Conservation (phyloP, 345 rosid genomes). For the Turritis glabra region DNA sequence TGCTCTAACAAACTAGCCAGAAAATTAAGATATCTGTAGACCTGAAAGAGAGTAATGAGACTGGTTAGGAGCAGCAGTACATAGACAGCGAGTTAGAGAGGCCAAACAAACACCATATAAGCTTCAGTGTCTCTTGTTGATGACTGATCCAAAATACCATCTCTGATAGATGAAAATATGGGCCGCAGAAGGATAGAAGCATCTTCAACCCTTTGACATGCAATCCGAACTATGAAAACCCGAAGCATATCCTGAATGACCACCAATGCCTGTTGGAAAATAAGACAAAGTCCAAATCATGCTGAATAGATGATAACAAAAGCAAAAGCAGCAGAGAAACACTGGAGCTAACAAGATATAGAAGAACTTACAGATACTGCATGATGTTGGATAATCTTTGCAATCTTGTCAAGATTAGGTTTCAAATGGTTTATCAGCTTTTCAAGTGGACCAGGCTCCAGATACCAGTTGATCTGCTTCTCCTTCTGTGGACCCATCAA, state of each 20-base stretch:
- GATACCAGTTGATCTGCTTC: constrained; percentile 84
- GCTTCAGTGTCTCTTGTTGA: constrained; percentile 57
- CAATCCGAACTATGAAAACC: constrained; percentile 81
- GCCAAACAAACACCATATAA: constrained; percentile 65
- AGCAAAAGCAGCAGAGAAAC: constrained; percentile 25
- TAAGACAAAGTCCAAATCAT: constrained; percentile 26
- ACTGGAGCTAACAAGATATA: constrained; percentile 26
- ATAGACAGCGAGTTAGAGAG: constrained; percentile 25
- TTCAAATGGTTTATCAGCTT: constrained; percentile 74
- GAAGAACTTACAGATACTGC: constrained; percentile 80
- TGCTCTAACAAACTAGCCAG: constrained; percentile 83
- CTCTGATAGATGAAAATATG: constrained; percentile 62
- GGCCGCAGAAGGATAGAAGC: constrained; percentile 79
- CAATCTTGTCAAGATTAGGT: constrained; percentile 86
- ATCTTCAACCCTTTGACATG: constrained; percentile 70
- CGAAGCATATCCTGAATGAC: constrained; percentile 97
- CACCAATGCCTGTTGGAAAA: constrained; percentile 61
- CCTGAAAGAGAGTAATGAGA: constrained; percentile 49
- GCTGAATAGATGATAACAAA: constrained; percentile 25
- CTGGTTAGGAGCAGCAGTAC: constrained; percentile 25
- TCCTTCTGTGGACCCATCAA: constrained; percentile 84
- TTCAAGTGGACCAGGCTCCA: constrained; percentile 66
- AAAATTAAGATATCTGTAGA: constrained; percentile 71
- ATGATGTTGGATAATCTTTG: constrained; percentile 83
- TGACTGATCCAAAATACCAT: constrained; percentile 49